Conservation (phyloP, 176 grass and related monocot genomes). For the Cenchrus fungigraminus region DNA sequence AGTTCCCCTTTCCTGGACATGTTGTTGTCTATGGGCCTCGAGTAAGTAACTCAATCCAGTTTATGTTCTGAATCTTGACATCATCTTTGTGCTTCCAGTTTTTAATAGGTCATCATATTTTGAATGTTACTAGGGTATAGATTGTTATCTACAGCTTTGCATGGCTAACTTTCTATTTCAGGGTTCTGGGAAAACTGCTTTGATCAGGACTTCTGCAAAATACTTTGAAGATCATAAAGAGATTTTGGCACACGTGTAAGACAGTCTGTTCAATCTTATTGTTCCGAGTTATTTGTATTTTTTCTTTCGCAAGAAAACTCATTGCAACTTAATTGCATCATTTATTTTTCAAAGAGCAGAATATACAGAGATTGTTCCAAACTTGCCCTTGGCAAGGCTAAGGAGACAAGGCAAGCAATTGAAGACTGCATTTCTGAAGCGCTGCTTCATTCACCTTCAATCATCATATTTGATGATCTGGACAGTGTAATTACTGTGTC, state of each 20-base stretch:
- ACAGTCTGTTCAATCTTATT: conserved; percentile 26
- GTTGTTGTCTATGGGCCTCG: conserved; percentile 89
- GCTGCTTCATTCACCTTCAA: conserved; percentile 73
- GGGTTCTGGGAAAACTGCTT: conserved; percentile 97
- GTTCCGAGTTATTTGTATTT: background rate
- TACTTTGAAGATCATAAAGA: conserved; percentile 80
- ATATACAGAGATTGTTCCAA: conserved; percentile 82
- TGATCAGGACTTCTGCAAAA: conserved; percentile 78
- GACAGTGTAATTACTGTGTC: conserved; percentile 75
- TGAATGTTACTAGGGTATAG: background rate
- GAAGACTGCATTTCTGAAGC: conserved; percentile 71
- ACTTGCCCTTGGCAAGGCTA: conserved; percentile 76
- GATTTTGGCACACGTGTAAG: conserved; percentile 81
- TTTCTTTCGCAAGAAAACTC: conserved; percentile 29
- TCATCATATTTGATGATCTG: conserved; percentile 95
- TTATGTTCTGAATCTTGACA: conserved; percentile 28
- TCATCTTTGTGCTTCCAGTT: conserved; percentile 20
- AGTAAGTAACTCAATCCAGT: conserved; percentile 66
- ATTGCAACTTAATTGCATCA: conserved; percentile 11
- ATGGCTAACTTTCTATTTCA: conserved; percentile 43
- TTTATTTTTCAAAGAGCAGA: conserved; percentile 63
- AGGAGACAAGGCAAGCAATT: conserved; percentile 69
- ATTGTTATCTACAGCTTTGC: conserved; percentile 12
- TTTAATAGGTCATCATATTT: conserved; percentile 29
- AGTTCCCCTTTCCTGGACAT: conserved; percentile 73